phyloP scores from a whole-genome alignment of 2,329 filamentous ascomycete species.

The Setomelanomma holmii region DNA sequence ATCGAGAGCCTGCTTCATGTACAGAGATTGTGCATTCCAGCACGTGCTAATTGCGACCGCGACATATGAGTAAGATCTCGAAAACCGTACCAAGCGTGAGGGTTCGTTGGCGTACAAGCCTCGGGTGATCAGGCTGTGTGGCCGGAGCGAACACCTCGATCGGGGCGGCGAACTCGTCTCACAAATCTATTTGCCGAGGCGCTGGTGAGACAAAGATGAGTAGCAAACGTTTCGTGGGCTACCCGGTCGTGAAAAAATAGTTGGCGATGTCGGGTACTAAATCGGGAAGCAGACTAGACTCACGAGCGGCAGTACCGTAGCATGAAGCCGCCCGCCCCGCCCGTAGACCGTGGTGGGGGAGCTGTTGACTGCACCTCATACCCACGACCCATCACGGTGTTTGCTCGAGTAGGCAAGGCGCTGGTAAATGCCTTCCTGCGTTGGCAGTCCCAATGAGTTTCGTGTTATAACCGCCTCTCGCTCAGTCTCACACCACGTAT shows the following conservation, averaged over 20 bases:
- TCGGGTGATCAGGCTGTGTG: not conserved
- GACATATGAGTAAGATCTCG: not conserved
- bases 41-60: not conserved
- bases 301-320: constrained; percentile 12
- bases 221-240: not conserved
- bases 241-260: not conserved
- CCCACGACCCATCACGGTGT: constrained; percentile 20
- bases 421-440: not conserved
- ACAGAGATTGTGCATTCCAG: not conserved
- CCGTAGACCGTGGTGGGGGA: constrained; percentile 18
- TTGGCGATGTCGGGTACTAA: not conserved
- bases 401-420: constrained; percentile 8
- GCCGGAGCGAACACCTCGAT: constrained; percentile 1
- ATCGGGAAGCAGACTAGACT: constrained; percentile 3
- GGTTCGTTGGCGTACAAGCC: not conserved
- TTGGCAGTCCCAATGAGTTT: not conserved
- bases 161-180: constrained; percentile 15
- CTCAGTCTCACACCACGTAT: constrained; percentile 10
- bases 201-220: constrained; percentile 5
- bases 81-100: not conserved
- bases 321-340: constrained; percentile 13
- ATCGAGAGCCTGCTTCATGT: not conserved
- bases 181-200: constrained; percentile 3
- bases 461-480: not conserved
- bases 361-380: constrained; percentile 13